These are phyloP conservation scores for Sphaerulina populicola DNA, from an alignment of 2,329 filamentous ascomycete genomes.

Conservation along the genomic window DNA sequence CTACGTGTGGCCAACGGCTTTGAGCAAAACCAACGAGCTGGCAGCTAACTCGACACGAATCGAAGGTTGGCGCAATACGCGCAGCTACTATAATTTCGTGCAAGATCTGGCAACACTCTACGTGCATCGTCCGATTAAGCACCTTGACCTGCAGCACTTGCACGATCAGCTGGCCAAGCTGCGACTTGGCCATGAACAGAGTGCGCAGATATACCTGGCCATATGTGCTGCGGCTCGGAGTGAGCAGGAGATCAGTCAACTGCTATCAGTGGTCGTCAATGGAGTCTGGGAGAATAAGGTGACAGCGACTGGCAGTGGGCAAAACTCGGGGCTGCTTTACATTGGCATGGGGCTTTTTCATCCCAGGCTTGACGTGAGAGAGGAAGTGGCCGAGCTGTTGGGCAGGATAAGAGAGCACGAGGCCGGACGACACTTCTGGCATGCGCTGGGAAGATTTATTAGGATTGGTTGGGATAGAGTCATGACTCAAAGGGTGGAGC, in stretches of 20 bases:
- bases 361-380: constrained; percentile 68
- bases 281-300: constrained; percentile 25
- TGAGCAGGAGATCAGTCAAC: constrained; percentile 71
- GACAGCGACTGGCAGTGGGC: constrained; percentile 13
- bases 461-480: constrained; percentile 78
- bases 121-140: constrained; percentile 52
- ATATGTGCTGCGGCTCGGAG: constrained; percentile 54
- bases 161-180: constrained; percentile 83
- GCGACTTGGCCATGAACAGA: constrained; percentile 65
- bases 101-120: constrained; percentile 33
- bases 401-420: constrained; percentile 78
- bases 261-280: constrained; percentile 30
- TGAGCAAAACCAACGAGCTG: constrained; percentile 71
- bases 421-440: constrained; percentile 90
- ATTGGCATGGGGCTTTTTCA: constrained; percentile 86
- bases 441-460: constrained; percentile 73
- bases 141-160: constrained; percentile 82
- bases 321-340: constrained; percentile 18
- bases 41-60: constrained; percentile 87
- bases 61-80: constrained; percentile 91
- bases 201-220: constrained; percentile 76
- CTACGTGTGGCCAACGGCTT: constrained; percentile 87
- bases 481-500: constrained; percentile 38
- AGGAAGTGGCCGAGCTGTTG: constrained; percentile 68
- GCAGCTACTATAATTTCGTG: constrained; percentile 92